Base-by-base conservation (phyloP, 2,329 filamentous ascomycete genomes). In the Colletotrichum salicis region DNA sequence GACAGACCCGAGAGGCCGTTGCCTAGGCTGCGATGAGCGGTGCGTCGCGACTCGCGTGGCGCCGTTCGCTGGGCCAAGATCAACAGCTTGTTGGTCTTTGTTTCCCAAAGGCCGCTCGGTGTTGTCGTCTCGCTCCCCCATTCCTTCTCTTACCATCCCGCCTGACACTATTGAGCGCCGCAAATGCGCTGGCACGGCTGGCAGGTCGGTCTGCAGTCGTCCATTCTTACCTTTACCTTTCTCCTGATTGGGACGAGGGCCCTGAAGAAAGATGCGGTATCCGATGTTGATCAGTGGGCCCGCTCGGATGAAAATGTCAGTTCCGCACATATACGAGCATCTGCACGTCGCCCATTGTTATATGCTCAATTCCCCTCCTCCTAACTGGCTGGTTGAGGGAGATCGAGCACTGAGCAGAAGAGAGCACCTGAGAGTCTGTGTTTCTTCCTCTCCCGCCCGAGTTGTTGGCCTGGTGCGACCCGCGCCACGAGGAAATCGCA, bases 111-210 rank as follows among this genome's bases (percentile, higher is more conserved):
- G 35, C 56, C 31, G 56, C 33, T 57, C 63, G 24, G 55, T 70
- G 54, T 48, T 37, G 63, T 61, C 56, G 60, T 57, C 62, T 48
- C 37, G 6, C 55, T n/a, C 22, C 19, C 41, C 13, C 35, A 19
- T 24, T 24, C 13, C 22, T 3, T 52, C 31, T 27, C 19, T 13
- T 19, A 5, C 27, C 27, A 31, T 35, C 45, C 33, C 33, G 31
- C 48, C 66, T 55, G 60, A 64, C 55, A 35, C 70, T 69, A 57
- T 70, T 24, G 70, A 72, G 58, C 59, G 70, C 70, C 70, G 35
- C 19, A 41, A 60, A 60, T 70, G 65, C 70, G 65, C 35, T 64
- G 60, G 54, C 55, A 72, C 55, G 48, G 65, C 35, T 64, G 60
- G 54, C 48, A 72, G 60, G 48, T 41, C 24, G 27, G 41, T 33